These are phyloP conservation scores for Talaromyces atroroseus DNA, from an alignment of 2,329 filamentous ascomycete genomes.

Conservation along the genomic window DNA sequence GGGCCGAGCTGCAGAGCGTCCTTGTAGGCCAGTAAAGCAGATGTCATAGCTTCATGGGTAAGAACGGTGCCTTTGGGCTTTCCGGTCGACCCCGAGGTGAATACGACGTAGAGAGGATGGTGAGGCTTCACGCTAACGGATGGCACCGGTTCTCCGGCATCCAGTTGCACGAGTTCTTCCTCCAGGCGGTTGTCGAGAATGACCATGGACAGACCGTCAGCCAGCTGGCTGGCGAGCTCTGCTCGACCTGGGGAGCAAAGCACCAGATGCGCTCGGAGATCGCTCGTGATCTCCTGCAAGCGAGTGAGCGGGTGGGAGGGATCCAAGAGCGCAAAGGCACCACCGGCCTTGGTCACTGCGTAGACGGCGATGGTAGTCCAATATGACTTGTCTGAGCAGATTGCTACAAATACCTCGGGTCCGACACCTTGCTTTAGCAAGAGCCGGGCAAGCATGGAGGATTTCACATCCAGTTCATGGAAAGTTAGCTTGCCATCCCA, in stretches of 20 bases:
- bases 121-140: conserved; percentile 32
- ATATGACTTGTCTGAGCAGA: conserved; percentile 2
- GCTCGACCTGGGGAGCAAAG: neutral
- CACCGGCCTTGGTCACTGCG: conserved; percentile 1
- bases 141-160: neutral
- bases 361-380: conserved; percentile 4
- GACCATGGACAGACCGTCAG: no score
- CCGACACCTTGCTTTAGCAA: neutral
- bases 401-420: neutral
- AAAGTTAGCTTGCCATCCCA: conserved; percentile 13
- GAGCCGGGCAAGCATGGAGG: neutral
- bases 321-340: conserved; percentile 1
- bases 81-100: conserved; percentile 1
- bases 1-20: conserved; percentile 49
- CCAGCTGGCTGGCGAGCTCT: neutral
- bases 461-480: conserved; percentile 4
- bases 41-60: conserved; percentile 60
- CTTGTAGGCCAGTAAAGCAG: conserved; percentile 21
- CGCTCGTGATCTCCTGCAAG: neutral
- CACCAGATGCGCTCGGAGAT: neutral
- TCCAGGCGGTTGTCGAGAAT: neutral
- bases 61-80: conserved; percentile 1
- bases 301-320: neutral
- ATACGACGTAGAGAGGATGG: conserved; percentile 19
- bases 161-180: neutral